Evolutionary conservation across 352 stramenopile genomes (phyloP), one percentile per base, ranked within the genome.

Genomic region (Lagenidium sp.): DNA sequence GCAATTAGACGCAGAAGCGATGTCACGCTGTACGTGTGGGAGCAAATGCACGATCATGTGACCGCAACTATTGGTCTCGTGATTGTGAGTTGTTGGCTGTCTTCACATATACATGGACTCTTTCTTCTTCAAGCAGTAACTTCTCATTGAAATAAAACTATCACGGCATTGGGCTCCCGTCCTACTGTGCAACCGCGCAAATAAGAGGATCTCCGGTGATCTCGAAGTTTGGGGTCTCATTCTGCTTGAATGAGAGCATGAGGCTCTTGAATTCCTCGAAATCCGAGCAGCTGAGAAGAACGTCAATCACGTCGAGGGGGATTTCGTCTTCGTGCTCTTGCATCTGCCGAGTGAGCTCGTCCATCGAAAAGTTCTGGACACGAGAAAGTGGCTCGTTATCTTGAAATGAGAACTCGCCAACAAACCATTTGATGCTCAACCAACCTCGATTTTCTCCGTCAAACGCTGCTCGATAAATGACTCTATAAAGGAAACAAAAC

Each of bases 261-360:
- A 93, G 68, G 31, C 52, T 79, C 63, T 90, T 90, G 55, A 93
- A 93, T 41, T 93, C 80, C 50, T 93, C 80, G 63, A 93, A 93
- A 44, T 88, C 71, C 13, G 71, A 83, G 56, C 66, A 87, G 53
- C 77, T 89, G 50, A 87, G 47, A 16, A 93, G 53, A 18, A 89
- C 69, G 48, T 90, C 80, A 44, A 86, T 81, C 23, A 89, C 78
- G 47, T 88, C 80, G 5, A 74, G 44, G 2, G 75, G 65, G 40
- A 93, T 88, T 37, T 89, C 73, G 22, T 89, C 78, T 76, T 90
- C 77, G 42, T 90, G 75, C 36, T 90, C 73, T 62, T 93, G 73
- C 50, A 93, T 85, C 41, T 84, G 75, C n/a, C 63, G 66, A 32
- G 62, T 80, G 2, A 90, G 54, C 30, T 89, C 78, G 11, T 84